phyloP scores from a whole-genome alignment of 1,284 basidiomycete species.

The Volvariella volvacea region DNA sequence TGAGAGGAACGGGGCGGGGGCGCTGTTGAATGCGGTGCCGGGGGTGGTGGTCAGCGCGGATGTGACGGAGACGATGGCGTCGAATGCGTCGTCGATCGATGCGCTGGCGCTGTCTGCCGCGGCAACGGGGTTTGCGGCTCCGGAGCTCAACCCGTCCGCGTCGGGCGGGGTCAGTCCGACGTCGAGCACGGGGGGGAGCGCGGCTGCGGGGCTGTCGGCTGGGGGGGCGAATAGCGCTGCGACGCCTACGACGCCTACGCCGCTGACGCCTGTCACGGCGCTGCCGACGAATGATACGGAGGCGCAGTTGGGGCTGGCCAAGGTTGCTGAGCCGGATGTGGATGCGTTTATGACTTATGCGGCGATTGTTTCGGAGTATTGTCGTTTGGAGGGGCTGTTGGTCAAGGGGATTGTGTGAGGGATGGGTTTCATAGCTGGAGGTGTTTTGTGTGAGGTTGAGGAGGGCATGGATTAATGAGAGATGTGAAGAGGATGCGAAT shows the following conservation, averaged over 20 bases:
- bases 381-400: slow-evolving; percentile 67
- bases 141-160: slow-evolving; percentile 33
- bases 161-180: slow-evolving; percentile 24
- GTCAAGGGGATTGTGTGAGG: slow-evolving; percentile 47
- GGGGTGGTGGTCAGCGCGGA: slow-evolving; percentile 17
- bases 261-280: slow-evolving; percentile 62
- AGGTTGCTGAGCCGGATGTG: slow-evolving; percentile 74
- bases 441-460: too few relatives aligned
- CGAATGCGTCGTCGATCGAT: slow-evolving; percentile 46
- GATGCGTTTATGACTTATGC: slow-evolving; percentile 82
- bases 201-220: too few relatives aligned
- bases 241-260: slow-evolving; percentile 37
- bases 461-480: too few relatives aligned
- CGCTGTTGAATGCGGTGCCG: slow-evolving; percentile 10
- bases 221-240: slow-evolving; percentile 19
- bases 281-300: slow-evolving; percentile 64
- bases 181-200: slow-evolving; percentile 10
- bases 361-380: slow-evolving; percentile 77
- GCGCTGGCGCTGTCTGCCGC: slow-evolving; percentile 21
- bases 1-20: slow-evolving; percentile 21
- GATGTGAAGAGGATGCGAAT: too few relatives aligned
- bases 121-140: slow-evolving; percentile 47
- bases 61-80: slow-evolving; percentile 28
- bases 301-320: slow-evolving; percentile 66
- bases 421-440: too few relatives aligned